Evolutionary conservation across 805 yeast genomes (phyloP).

Genomic region (Blastobotrys americana): DNA sequence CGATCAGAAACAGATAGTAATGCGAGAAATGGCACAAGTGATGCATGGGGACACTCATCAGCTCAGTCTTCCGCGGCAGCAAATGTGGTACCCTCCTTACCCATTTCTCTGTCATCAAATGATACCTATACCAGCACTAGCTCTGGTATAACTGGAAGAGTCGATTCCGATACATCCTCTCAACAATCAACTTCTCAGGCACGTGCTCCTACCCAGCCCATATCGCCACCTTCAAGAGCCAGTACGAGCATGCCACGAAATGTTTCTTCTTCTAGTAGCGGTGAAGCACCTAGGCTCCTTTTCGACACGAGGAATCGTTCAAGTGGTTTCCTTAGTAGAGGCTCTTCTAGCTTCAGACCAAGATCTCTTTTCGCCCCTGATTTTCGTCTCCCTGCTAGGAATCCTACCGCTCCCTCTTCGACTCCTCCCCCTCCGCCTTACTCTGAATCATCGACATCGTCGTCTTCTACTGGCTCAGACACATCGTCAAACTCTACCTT

Average conservation of each 20-base stretch:
- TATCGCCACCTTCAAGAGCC: too few relatives aligned
- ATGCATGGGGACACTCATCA: neutral
- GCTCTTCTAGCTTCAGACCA: neutral
- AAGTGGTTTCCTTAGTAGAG: neutral
- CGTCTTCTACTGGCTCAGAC: neutral
- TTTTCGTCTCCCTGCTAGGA: neutral
- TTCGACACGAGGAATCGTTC: neutral
- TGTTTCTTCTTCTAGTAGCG: too few relatives aligned
- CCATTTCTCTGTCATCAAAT: neutral
- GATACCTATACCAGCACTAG: neutral
- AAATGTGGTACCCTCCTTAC: neutral
- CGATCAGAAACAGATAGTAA: neutral
- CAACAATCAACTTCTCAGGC: too few relatives aligned
- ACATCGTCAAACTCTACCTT: too few relatives aligned
- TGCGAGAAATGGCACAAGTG: neutral
- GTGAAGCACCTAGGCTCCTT: neutral
- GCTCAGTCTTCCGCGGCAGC: neutral
- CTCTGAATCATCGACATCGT: neutral
- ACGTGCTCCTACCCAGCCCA: too few relatives aligned
- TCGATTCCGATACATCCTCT: too few relatives aligned
- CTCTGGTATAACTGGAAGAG: too few relatives aligned
- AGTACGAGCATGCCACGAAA: too few relatives aligned
- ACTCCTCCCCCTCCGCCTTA: neutral
- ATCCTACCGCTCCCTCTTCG: too few relatives aligned
- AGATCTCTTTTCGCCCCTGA: neutral